Evolutionary conservation across 345 rosid species (phyloP).

Genomic region (Acer campestre): DNA sequence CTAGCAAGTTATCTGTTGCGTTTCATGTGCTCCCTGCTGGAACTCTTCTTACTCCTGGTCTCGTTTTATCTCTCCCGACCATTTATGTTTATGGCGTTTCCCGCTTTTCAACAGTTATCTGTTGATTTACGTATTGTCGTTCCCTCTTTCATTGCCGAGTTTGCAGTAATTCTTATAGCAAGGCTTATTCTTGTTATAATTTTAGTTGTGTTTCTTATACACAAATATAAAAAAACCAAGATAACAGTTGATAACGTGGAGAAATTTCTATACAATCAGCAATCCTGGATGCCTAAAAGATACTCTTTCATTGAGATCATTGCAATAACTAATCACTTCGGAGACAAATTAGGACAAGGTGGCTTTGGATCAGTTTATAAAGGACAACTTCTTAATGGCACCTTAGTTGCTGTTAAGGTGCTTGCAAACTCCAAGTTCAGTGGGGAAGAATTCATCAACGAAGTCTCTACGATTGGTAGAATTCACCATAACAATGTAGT

Average conservation of each 20-base stretch:
- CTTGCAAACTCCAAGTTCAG: slow-evolving; percentile 14
- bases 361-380: slow-evolving; percentile 12
- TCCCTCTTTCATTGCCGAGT: no score
- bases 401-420: slow-evolving; percentile 10
- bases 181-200: no score
- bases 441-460: slow-evolving; percentile 18
- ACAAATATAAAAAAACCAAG: background rate
- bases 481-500: slow-evolving; percentile 18
- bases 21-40: no score
- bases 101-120: no score
- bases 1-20: no score
- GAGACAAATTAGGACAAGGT: slow-evolving; percentile 14
- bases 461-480: slow-evolving; percentile 13
- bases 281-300: slow-evolving; percentile 11
- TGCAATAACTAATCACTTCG: slow-evolving; percentile 5
- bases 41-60: no score
- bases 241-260: background rate
- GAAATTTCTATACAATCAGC: slow-evolving; percentile 10
- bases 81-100: no score
- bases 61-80: no score
- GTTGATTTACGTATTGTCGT: no score
- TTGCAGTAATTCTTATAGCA: no score
- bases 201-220: background rate
- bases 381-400: background rate
- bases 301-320: slow-evolving; percentile 2